Evolutionary conservation across 257 asterid genomes (phyloP), one percentile per base, ranked within the genome.

Genomic region (Fraxinus excelsior): DNA sequence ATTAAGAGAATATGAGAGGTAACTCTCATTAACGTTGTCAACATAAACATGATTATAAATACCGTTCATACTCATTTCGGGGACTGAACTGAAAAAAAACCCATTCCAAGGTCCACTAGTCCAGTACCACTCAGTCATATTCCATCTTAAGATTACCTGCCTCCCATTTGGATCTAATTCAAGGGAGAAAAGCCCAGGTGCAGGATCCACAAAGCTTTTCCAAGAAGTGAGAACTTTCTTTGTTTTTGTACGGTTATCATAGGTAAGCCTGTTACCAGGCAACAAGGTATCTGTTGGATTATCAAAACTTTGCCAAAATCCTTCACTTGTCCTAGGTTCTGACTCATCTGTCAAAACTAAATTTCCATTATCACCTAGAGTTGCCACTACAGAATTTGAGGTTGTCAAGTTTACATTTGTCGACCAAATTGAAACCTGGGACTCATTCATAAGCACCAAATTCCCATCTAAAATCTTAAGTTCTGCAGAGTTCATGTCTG

Each of bases 11-110:
- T 74, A 74, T 2, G 70, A 35, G 67, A n/a, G 37, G 40, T 58
- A 74, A 12, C 71, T 32, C 71, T 62, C 78, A 26, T 74, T 74
- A 9, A 34, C 71, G 16, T 74, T 44, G 28, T 31, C 14, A 3
- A 9, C 37, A 32, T 58, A 74, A 19, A 4, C 37, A 12, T n/a
- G 9, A 37, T 74, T 60, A 10, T 11, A 21, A 0, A 62, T 8
- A 62, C 5, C 0, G 31, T 35, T 70, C 23, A 19, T 1, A 16
- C 37, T 23, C 25, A 11, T 21, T 14, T 16, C 49, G 14, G 74
- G 74, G 28, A 34, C 21, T 18, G 7, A 11, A 25, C 18, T 0
- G 26, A 73, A 73, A 16, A 0, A 3, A 16, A 9, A 44, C 29
- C 44, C 69, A 74, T n/a, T 0, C 67, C 67, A 74, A 8, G 70